A percentile compares a stretch with the other conserved stretches of the same genome.
Conservation (phyloP, 306 rosid species). For the Prunus armeniaca region DNA sequence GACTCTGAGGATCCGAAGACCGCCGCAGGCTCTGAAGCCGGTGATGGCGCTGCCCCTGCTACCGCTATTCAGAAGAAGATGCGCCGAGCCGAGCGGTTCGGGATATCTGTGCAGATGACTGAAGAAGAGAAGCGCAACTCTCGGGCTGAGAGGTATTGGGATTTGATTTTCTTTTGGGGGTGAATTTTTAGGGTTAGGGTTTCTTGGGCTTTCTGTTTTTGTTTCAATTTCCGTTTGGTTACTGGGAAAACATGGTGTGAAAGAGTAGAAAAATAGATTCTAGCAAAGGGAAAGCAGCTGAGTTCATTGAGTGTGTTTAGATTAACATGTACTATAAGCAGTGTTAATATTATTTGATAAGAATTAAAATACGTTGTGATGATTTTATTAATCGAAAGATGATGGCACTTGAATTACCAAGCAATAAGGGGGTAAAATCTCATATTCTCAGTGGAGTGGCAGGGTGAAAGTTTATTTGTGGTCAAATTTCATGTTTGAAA, state of each 20-base stretch:
- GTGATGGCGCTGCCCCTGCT: constrained; percentile 26
- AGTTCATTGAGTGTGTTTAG: not conserved
- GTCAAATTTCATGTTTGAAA: not conserved
- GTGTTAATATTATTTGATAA: not conserved
- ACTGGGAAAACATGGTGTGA: not conserved
- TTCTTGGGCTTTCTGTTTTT: not conserved
- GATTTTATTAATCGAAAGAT: not conserved
- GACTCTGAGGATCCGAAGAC: constrained; percentile 36
- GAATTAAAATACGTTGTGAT: not conserved
- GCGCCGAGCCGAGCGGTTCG: constrained; percentile 92
- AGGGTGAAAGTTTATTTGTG: not conserved
- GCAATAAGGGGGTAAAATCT: not conserved
- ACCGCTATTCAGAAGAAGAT: constrained; percentile 69
- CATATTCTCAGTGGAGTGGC: too few relatives aligned
- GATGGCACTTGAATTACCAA: not conserved
- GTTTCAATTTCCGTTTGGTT: not conserved
- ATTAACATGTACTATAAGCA: not conserved
- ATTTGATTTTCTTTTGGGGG: not conserved
- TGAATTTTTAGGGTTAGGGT: constrained; percentile 18
- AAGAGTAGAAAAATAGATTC: not conserved
- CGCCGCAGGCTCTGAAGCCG: constrained; percentile 3
- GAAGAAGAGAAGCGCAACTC: constrained; percentile 87
- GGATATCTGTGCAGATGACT: constrained; percentile 67
- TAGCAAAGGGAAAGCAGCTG: not conserved
- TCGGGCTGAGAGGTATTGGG: constrained; percentile 72